Evolutionary conservation across 768 basidiomycete species (phyloP), one percentile per base, ranked within the genome.

Genomic region (Tephrocybe sp.): DNA sequence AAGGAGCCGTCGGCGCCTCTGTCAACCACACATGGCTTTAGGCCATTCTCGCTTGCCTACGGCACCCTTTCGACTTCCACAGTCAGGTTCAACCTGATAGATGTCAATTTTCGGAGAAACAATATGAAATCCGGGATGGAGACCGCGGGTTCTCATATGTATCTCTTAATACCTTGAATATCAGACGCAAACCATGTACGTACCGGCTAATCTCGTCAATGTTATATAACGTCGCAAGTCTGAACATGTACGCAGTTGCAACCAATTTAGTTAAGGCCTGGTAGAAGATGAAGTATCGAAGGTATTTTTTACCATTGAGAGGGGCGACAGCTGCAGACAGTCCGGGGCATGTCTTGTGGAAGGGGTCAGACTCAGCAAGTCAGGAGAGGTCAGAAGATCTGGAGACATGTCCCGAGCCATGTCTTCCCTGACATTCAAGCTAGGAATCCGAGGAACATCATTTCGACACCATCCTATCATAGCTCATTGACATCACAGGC

Each of bases 41-140:
- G 42, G 47, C 27, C n/a, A 32, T 18, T 18, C 27, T 46, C 46
- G 45, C 40, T 45, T 55, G 35, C 47, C 54, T 46, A 35, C 48
- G 57, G 49, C 51, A 51, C 44, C 42, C 42, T 27, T 40, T 22
- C 25, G 22, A 15, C 18, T 36, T 30, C 27, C 43, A 39, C 19
- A 24, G 15, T 35, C 30, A 37, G n/a, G 26, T 26, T 39, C 18
- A 35, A 21, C 24, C 31, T 43, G 22, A 48, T 47, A 46, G 40
- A 37, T 46, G 37, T 39, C 35, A 37, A 32, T n/a, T 36, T 36
- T 47, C 55, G 55, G 56, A 49, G 52, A 54, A 57, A 51, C 36
- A 40, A 38, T 26, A 54, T 24, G 19, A 57, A 51, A 51, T 49
- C 53, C 52, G 53, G 38, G 54, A 39, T 53, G 56, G 53, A 57